Percentiles rank a stretch among this genome's conserved stretches.
These are phyloP conservation scores for Verticillium alfalfae DNA, from an alignment of 2,329 filamentous ascomycete species.

Conservation along the genomic window DNA sequence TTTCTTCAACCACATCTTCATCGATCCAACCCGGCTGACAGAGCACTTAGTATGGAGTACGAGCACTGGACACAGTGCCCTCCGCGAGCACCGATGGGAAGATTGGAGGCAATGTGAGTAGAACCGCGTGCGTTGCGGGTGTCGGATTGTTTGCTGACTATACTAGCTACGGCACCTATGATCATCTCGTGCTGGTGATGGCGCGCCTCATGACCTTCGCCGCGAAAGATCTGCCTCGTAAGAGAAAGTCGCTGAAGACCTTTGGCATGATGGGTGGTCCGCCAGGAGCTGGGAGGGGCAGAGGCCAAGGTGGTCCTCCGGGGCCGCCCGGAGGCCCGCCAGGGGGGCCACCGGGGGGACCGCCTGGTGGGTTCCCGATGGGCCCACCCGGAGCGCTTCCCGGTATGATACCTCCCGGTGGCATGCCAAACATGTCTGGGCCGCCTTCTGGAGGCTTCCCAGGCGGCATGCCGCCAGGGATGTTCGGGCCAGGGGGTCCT, in stretches of 20 bases:
- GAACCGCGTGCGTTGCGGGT: neutral
- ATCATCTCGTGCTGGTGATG: conserved; percentile 79
- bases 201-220: conserved; percentile 76
- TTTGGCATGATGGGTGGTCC: conserved; percentile 30
- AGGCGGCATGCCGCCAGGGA: conserved; percentile 4
- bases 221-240: conserved; percentile 70
- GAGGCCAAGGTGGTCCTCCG: conserved; percentile 29
- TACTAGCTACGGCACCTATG: conserved; percentile 74
- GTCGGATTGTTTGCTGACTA: conserved; percentile 15
- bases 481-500: neutral
- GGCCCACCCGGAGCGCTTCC: conserved; percentile 4
- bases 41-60: conserved; percentile 63
- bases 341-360: conserved; percentile 20
- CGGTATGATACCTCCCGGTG: conserved; percentile 1
- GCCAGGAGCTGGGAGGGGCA: neutral
- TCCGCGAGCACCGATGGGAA: conserved; percentile 74
- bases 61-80: conserved; percentile 80
- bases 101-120: conserved; percentile 64
- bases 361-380: conserved; percentile 14
- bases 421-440: neutral
- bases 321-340: conserved; percentile 21
- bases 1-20: conserved; percentile 13
- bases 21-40: neutral
- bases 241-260: conserved; percentile 60
- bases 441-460: conserved; percentile 1